A percentile compares a stretch with the other conserved stretches of the same genome.
Conservation (phyloP, 116 monocot genomes). For the Posidonia oceanica region DNA sequence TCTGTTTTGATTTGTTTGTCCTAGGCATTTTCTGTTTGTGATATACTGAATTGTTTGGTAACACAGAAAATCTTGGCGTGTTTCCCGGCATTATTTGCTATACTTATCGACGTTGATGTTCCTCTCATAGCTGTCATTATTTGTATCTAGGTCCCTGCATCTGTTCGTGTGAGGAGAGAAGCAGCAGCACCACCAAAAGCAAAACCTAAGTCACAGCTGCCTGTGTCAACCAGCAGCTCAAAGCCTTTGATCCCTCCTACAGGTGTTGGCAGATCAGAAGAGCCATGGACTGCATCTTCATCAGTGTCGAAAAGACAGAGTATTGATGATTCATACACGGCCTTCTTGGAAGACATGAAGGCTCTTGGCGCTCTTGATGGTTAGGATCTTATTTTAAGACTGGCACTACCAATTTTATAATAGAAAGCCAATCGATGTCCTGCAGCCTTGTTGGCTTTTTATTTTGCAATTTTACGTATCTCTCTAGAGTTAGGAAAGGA, state of each 20-base stretch:
- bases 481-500: too few species aligned
- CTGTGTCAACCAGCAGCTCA: constrained; percentile 2
- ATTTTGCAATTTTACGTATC: too few species aligned
- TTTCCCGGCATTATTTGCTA: too few species aligned
- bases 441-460: too few species aligned
- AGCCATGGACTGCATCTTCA: constrained; percentile 5
- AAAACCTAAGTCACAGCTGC: constrained; percentile 49
- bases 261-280: constrained; percentile 19
- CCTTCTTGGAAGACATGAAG: constrained; percentile 99
- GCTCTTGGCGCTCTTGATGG: constrained; percentile 82
- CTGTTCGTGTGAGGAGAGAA: constrained; percentile 95
- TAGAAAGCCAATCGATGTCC: too few species aligned
- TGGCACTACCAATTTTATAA: too few species aligned
- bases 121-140: background rate
- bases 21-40: too few species aligned
- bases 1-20: too few species aligned
- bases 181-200: constrained; percentile 43
- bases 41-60: too few species aligned
- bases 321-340: constrained; percentile 89
- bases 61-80: too few species aligned
- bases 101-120: too few species aligned
- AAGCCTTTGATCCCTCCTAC: constrained; percentile 16
- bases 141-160: constrained; percentile 73
- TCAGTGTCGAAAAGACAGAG: constrained; percentile 47
- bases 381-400: constrained; percentile 8